Conservation (phyloP, 2,329 filamentous ascomycete genomes). For the Paraphoma chrysanthemicola region DNA sequence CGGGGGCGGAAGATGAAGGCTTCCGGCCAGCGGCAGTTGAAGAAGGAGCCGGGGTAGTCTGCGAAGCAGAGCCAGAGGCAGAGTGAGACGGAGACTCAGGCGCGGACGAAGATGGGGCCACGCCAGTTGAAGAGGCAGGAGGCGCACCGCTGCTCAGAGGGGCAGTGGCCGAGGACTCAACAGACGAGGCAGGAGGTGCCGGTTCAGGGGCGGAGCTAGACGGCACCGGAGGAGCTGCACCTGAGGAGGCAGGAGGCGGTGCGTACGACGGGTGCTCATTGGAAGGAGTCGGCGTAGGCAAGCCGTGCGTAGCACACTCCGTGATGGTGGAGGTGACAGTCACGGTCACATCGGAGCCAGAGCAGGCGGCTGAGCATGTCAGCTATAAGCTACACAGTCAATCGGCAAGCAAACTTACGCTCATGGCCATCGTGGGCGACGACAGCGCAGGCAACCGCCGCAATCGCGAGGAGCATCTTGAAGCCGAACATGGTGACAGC, state of each 20-base stretch:
- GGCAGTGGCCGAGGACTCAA: slow-evolving; percentile 20
- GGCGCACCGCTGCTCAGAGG: slow-evolving; percentile 11
- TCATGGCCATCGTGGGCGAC: slow-evolving; percentile 22
- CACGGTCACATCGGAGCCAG: slow-evolving; percentile 33
- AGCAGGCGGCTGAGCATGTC: slow-evolving; percentile 8
- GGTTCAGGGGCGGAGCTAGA: not conserved
- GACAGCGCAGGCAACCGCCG: slow-evolving; percentile 25
- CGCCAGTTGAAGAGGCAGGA: slow-evolving; percentile 1
- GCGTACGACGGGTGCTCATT: slow-evolving; percentile 9
- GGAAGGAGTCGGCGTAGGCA: slow-evolving; percentile 10
- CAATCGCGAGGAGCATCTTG: slow-evolving; percentile 34
- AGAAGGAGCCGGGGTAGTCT: slow-evolving; percentile 13
- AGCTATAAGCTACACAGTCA: not conserved
- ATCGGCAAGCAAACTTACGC: slow-evolving; percentile 8
- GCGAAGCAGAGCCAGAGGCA: slow-evolving; percentile 4
- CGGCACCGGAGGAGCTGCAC: not conserved
- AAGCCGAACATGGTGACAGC: slow-evolving; percentile 33
- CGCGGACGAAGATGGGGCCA: slow-evolving; percentile 7
- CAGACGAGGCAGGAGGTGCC: not conserved
- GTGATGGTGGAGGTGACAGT: slow-evolving; percentile 21
- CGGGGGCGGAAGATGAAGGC: slow-evolving; percentile 10
- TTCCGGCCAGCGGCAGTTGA: slow-evolving; percentile 11
- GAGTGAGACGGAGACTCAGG: slow-evolving; percentile 1
- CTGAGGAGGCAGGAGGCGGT: slow-evolving; percentile 10
- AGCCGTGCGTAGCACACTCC: slow-evolving; percentile 22